phyloP scores from a whole-genome alignment of 2,329 filamentous ascomycete species.

The Colletotrichum falcatum region DNA sequence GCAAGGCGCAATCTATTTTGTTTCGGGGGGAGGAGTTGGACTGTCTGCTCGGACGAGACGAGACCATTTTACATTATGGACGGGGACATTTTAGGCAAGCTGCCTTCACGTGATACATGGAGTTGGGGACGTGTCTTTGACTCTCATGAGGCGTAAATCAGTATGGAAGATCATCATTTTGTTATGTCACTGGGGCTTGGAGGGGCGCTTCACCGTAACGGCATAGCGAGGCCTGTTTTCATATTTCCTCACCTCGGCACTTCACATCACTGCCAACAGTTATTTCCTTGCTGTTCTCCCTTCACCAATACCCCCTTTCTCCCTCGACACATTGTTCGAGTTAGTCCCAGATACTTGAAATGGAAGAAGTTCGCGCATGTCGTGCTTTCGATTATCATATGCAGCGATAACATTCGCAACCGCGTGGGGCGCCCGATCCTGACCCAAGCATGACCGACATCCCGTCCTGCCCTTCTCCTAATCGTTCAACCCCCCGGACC shows the following conservation, averaged over 20 bases:
- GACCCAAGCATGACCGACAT: neutral
- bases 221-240: conserved; percentile 14
- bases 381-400: neutral
- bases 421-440: neutral
- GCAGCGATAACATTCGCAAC: neutral
- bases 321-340: conserved; percentile 3
- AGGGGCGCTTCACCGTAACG: neutral
- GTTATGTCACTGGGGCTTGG: conserved; percentile 13
- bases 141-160: conserved; percentile 24
- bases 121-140: conserved; percentile 29
- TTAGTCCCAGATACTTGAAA: conserved; percentile 14
- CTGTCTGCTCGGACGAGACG: conserved; percentile 2
- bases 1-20: conserved; percentile 4
- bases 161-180: conserved; percentile 27
- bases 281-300: conserved; percentile 18
- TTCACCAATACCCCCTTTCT: conserved; percentile 30
- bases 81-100: conserved; percentile 5
- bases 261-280: neutral
- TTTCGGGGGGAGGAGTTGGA: neutral
- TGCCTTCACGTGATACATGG: conserved; percentile 16
- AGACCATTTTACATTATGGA: conserved; percentile 9
- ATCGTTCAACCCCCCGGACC: neutral
- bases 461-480: neutral
- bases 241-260: conserved; percentile 2
- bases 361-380: neutral